phyloP scores from a whole-genome alignment of 2,329 filamentous ascomycete genomes.

The Blastomyces silverae region DNA sequence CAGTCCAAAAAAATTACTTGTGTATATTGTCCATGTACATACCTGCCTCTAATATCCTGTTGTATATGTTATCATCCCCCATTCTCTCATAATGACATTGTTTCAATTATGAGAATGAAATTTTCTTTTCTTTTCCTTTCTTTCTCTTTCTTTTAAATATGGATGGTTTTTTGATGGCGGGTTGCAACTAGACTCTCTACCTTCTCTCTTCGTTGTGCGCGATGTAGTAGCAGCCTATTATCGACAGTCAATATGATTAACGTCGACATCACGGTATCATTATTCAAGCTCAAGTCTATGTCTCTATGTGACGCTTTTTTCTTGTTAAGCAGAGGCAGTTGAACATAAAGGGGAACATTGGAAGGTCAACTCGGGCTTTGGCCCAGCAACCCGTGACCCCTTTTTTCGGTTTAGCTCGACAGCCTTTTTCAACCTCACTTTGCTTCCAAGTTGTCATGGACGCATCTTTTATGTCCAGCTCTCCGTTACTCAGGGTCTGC shows the following conservation, averaged over 20 bases:
- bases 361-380: neutral
- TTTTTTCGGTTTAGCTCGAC: slow-evolving; percentile 6
- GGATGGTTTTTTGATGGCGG: neutral
- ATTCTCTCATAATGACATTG: slow-evolving; percentile 3
- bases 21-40: slow-evolving; percentile 14
- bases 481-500: neutral
- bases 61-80: slow-evolving; percentile 5
- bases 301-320: neutral
- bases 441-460: too few species aligned
- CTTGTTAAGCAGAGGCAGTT: neutral
- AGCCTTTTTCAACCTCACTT: slow-evolving; percentile 8
- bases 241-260: neutral
- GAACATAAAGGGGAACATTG: neutral
- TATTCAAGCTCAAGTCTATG: neutral
- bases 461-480: neutral
- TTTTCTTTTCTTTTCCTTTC: neutral
- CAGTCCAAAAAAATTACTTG: slow-evolving; percentile 6
- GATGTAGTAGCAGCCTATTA: neutral
- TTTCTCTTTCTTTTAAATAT: neutral
- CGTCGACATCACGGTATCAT: neutral
- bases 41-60: neutral
- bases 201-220: neutral
- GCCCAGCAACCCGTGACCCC: neutral
- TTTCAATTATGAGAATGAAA: neutral
- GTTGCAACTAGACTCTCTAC: slow-evolving; percentile 8